Conservation (phyloP, 2,329 filamentous ascomycete species). For the Aurifilum marmelostoma region DNA sequence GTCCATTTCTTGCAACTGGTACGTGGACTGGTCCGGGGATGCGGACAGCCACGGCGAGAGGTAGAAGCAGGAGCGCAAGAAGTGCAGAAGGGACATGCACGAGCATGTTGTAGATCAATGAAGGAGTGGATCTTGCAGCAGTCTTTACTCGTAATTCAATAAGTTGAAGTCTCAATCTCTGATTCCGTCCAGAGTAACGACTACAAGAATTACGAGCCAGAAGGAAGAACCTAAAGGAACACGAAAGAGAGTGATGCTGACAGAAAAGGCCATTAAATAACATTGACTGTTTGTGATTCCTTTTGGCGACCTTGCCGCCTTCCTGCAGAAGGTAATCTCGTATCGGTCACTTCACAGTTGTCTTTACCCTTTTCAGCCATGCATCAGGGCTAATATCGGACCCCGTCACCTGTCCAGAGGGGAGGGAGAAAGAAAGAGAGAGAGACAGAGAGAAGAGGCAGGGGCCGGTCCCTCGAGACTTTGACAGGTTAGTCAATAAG, state of each 20-base stretch:
- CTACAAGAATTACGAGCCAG: background rate
- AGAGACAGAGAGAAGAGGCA: background rate
- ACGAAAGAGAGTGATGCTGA: background rate
- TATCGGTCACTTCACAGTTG: background rate
- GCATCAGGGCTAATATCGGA: background rate
- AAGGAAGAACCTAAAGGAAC: background rate
- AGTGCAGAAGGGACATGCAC: background rate
- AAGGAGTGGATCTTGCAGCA: background rate
- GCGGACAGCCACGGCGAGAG: background rate
- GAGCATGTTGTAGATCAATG: background rate
- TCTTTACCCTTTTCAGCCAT: background rate
- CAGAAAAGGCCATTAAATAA: background rate
- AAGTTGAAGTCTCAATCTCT: background rate
- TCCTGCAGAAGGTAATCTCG: background rate
- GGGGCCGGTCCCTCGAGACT: background rate
- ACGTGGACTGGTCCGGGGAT: background rate
- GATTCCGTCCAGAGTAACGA: background rate
- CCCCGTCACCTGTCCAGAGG: too few species aligned
- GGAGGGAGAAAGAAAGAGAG: too few species aligned
- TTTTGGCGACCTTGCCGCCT: background rate
- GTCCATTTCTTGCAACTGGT: conserved; percentile 1
- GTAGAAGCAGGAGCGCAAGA: conserved; percentile 1
- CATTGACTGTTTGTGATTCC: background rate
- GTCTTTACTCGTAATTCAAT: background rate
- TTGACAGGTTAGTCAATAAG: background rate